Conservation (phyloP, 371 early-diverging fungal species). For the Catenaria anguillulae region DNA sequence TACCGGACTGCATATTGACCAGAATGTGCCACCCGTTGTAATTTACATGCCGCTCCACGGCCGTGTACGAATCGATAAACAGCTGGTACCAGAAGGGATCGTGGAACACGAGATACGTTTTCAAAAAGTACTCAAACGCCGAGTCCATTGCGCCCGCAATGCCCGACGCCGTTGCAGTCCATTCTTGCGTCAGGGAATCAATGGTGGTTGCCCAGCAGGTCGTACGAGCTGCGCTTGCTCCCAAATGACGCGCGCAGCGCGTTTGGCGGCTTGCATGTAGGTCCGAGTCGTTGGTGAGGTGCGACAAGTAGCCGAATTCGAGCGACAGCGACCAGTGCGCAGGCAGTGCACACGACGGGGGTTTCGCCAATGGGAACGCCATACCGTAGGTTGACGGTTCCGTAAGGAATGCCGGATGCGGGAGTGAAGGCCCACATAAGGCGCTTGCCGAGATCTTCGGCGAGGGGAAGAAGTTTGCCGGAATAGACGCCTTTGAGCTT, state of each 20-base stretch:
- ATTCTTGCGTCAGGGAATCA: slow-evolving; percentile 43
- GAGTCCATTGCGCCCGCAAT: slow-evolving; percentile 90
- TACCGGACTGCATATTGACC: background rate
- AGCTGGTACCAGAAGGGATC: slow-evolving; percentile 53
- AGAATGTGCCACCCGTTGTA: background rate
- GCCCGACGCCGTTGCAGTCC: slow-evolving; percentile 14
- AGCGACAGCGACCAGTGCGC: slow-evolving; percentile 80
- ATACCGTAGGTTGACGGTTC: slow-evolving; percentile 61
- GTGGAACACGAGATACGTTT: slow-evolving; percentile 74
- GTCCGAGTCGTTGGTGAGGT: slow-evolving; percentile 58
- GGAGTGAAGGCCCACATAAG: slow-evolving; percentile 79
- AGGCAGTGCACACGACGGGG: slow-evolving; percentile 75
- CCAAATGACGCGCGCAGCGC: no score
- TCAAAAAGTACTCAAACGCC: slow-evolving; percentile 81
- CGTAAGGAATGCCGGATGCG: slow-evolving; percentile 71
- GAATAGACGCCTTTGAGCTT: slow-evolving; percentile 41
- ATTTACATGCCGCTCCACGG: slow-evolving; percentile 42
- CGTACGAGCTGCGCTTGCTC: slow-evolving; percentile 58
- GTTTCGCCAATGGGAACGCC: slow-evolving; percentile 58
- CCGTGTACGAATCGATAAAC: slow-evolving; percentile 66
- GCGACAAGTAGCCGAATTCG: slow-evolving; percentile 84
- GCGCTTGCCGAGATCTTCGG: slow-evolving; percentile 68
- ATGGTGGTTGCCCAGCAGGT: slow-evolving; percentile 72
- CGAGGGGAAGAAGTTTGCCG: slow-evolving; percentile 58
- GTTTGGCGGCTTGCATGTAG: slow-evolving; percentile 22